Base-by-base conservation (phyloP, 139 green algal species). In the Chlamydomonas asymmetrica region DNA sequence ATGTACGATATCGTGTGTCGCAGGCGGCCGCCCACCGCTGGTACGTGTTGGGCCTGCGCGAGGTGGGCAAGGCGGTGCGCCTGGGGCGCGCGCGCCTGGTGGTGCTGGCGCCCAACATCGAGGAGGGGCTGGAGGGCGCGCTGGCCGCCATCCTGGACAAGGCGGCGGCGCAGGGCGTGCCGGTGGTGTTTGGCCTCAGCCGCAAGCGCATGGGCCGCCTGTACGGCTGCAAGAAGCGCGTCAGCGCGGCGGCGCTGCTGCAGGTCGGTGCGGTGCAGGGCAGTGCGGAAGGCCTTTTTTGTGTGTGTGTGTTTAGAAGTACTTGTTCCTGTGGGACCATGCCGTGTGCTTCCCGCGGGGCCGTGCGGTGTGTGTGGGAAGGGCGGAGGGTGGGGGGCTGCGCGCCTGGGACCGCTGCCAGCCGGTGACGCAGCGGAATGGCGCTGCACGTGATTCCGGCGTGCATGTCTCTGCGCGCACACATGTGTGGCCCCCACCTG, bases 91-190 rank as follows among this genome's bases (percentile, higher is more conserved):
- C 88, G 3, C 52, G 65, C 27, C 45, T 37, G 0, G 82, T 97
- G 37, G 78, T 97, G 29, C 68, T 97, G 37, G 90, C 91, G 13
- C 91, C 91, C 38, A 93, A 97, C 80, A 92, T 97, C 40, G 81
- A 89, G 62, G 74, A 88, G 41, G 87, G 82, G 1, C 80, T 93
- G 64, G 87, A 87, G 56, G 73, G 87, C 37, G 66, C 82, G 31
- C 79, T 96, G 59, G 35, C 78, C 31, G 80, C 74, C 59, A 91
- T 97, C 48, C 77, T 97, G 60, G 38, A 59, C 38, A 76, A 78
- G 80, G 82, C 63, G 62, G 80, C 79, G 16, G 73, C 75, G 32
- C 35, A 61, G 9, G 73, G 57, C 35, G 71, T 90, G 23, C 83
- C 87, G 2, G 71, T 91, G 1, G 79, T 94, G 37, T 96, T 96